Conservation (phyloP, 2,329 filamentous ascomycete species). For the Hawksworthiomyces lignivorus region DNA sequence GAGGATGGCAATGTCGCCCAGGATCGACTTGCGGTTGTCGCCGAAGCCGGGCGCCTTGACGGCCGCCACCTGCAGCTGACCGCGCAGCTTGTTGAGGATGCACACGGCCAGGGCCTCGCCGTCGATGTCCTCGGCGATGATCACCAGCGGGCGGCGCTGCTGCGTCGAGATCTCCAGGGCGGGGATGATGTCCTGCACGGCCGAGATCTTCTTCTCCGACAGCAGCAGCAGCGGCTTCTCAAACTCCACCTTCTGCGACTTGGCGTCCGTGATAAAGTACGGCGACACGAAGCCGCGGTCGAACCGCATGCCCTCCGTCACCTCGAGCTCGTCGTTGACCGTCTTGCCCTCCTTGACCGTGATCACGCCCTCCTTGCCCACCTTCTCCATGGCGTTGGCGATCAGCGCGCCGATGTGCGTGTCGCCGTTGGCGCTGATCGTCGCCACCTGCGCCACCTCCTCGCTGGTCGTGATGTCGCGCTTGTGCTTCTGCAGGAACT, state of each 20-base stretch:
- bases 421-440: conserved; percentile 96
- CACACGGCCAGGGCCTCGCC: conserved; percentile 97
- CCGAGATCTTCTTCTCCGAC: conserved; percentile 99
- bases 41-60: conserved; percentile 99
- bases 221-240: conserved; percentile 98
- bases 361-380: conserved; percentile 99
- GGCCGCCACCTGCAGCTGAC: conserved; percentile 95
- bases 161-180: conserved; percentile 96
- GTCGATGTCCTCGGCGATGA: conserved; percentile 98
- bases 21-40: conserved; percentile 99
- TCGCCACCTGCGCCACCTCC: conserved; percentile 96
- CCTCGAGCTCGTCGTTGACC: conserved; percentile 91
- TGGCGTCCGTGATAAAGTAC: conserved; percentile 99
- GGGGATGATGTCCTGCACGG: conserved; percentile 97
- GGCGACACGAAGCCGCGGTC: conserved; percentile 97
- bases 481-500: conserved; percentile 93
- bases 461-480: conserved; percentile 95
- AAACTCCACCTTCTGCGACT: conserved; percentile 98
- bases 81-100: conserved; percentile 99
- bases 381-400: conserved; percentile 98
- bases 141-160: conserved; percentile 88
- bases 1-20: conserved; percentile 89
- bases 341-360: conserved; percentile 99
- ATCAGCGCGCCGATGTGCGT: conserved; percentile 91
- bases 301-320: conserved; percentile 99